These are phyloP conservation scores for Hypoxylon perforatum DNA, from an alignment of 495 filamentous ascomycete species.

Conservation along the genomic window DNA sequence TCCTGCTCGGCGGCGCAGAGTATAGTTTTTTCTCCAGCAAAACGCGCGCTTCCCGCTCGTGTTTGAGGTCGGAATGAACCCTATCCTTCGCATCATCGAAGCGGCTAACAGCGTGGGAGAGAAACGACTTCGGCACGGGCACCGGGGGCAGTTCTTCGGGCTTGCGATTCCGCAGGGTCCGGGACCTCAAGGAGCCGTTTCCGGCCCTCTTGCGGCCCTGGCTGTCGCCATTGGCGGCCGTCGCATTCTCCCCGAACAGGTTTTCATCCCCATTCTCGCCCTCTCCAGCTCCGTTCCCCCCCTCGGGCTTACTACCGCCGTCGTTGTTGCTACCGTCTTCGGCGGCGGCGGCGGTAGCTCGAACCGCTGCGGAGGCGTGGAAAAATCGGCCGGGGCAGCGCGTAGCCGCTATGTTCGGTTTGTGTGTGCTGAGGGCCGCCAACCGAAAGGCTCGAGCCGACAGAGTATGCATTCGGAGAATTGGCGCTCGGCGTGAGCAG, in stretches of 20 bases:
- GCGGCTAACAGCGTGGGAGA: constrained; percentile 46
- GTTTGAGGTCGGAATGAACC: not conserved
- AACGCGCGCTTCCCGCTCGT: constrained; percentile 10
- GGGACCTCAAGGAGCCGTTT: constrained; percentile 52
- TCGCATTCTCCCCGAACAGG: constrained; percentile 31
- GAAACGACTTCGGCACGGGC: constrained; percentile 58
- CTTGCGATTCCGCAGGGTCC: constrained; percentile 50
- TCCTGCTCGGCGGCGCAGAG: not conserved
- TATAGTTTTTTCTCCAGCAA: constrained; percentile 18
- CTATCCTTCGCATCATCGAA: constrained; percentile 7
- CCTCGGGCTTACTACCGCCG: constrained; percentile 41
- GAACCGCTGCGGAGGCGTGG: constrained; percentile 43
- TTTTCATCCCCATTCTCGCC: constrained; percentile 29
- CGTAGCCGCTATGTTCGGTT: constrained; percentile 31
- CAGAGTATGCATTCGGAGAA: constrained; percentile 55
- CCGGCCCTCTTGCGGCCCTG: constrained; percentile 37
- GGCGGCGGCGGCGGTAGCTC: too few relatives aligned
- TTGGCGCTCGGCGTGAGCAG: constrained; percentile 50
- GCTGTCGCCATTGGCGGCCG: constrained; percentile 24
- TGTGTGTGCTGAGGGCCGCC: constrained; percentile 48
- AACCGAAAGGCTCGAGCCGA: constrained; percentile 49
- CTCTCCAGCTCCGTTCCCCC: constrained; percentile 22
- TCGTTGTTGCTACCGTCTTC: constrained; percentile 36
- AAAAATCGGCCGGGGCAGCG: constrained; percentile 48
- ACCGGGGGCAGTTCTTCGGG: constrained; percentile 56